phyloP scores from a whole-genome alignment of 1,139 yeast species.

The Pneumocystis canis region DNA sequence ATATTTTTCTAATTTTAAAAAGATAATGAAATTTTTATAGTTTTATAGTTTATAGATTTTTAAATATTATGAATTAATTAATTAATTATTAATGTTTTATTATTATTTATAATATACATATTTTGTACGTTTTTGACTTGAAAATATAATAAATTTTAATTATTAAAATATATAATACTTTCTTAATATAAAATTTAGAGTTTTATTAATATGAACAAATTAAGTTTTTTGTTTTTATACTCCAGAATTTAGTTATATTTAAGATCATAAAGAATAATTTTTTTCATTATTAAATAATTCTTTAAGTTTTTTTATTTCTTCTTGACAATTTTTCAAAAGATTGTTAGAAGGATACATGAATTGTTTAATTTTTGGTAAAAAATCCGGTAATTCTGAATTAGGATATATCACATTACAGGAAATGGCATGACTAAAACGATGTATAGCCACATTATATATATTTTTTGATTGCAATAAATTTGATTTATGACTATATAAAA shows the following conservation, averaged over 20 bases:
- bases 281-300: background rate
- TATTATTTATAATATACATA: no score
- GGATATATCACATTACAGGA: slow-evolving; percentile 22
- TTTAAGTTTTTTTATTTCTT: background rate
- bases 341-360: background rate
- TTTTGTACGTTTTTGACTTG: no score
- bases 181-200: no score
- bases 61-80: no score
- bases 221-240: no score
- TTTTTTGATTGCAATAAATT: slow-evolving; percentile 17
- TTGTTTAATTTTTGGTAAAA: background rate
- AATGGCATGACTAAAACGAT: slow-evolving; percentile 22
- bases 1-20: no score
- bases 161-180: no score
- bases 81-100: no score
- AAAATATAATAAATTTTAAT: no score
- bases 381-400: slow-evolving; percentile 11
- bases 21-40: no score
- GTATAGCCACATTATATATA: slow-evolving; percentile 22
- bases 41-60: no score
- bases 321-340: background rate
- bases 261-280: background rate
- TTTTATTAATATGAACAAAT: no score
- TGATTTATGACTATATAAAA: background rate
- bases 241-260: background rate